Percentiles rank a stretch among this genome's conserved stretches.
These are phyloP conservation scores for Hortaea sp. DNA, from an alignment of 2,329 filamentous ascomycete genomes.

Conservation along the genomic window DNA sequence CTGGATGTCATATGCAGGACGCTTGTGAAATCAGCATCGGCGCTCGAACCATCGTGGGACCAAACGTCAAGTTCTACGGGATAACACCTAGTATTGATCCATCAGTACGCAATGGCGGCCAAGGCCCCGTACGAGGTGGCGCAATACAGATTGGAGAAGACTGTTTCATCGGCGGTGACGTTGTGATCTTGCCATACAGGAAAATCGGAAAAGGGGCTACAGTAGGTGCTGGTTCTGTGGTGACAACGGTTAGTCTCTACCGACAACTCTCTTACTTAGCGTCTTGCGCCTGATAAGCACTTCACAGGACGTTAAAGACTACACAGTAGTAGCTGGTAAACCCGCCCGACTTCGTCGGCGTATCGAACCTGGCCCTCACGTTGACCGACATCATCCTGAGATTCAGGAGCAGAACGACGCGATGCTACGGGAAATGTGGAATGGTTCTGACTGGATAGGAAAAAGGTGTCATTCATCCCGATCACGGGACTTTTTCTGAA, in stretches of 20 bases:
- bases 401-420: conserved; percentile 18
- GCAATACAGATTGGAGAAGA: conserved; percentile 69
- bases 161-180: conserved; percentile 54
- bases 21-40: conserved; percentile 77
- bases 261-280: not conserved
- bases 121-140: conserved; percentile 60
- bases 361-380: conserved; percentile 14
- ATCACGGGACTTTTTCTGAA: no score
- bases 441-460: not conserved
- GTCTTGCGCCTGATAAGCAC: no score
- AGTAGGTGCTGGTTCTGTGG: conserved; percentile 45
- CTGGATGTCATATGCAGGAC: conserved; percentile 78
- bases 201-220: conserved; percentile 44
- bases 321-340: conserved; percentile 38
- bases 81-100: conserved; percentile 63
- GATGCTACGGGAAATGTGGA: conserved; percentile 5
- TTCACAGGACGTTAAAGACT: conserved; percentile 34
- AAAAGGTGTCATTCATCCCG: no score
- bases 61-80: conserved; percentile 78
- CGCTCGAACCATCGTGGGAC: conserved; percentile 58
- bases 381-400: conserved; percentile 13
- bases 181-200: conserved; percentile 49
- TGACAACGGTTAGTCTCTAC: conserved; percentile 39
- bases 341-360: conserved; percentile 25
- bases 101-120: conserved; percentile 61